These are phyloP conservation scores for Fomitopsis palustris DNA, from an alignment of 1,284 basidiomycete species.

Conservation along the genomic window DNA sequence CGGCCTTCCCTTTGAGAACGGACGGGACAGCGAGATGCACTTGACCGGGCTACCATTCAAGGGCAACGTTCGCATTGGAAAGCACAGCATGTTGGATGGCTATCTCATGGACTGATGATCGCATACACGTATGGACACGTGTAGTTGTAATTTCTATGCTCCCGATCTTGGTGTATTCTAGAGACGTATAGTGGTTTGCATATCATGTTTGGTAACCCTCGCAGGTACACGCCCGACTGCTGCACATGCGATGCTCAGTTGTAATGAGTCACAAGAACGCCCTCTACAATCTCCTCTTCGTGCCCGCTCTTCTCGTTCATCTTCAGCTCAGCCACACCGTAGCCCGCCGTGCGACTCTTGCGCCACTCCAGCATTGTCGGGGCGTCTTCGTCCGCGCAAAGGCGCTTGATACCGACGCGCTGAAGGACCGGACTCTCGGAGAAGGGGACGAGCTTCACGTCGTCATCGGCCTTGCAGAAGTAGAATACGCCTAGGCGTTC, in stretches of 20 bases:
- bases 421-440: conserved; percentile 39
- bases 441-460: conserved; percentile 35
- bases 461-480: conserved; percentile 32
- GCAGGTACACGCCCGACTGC: not conserved
- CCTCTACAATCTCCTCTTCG: conserved; percentile 43
- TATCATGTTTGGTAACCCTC: not conserved
- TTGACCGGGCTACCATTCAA: conserved; percentile 62
- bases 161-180: not conserved
- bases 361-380: conserved; percentile 37
- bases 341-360: conserved; percentile 31
- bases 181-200: not conserved
- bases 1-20: conserved; percentile 51
- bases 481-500: conserved; percentile 51
- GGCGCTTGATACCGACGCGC: conserved; percentile 28
- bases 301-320: conserved; percentile 32
- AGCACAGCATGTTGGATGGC: conserved; percentile 33
- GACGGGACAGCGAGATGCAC: conserved; percentile 44
- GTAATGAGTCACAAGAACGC: conserved; percentile 42
- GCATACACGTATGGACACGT: not conserved
- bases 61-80: conserved; percentile 63
- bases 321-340: conserved; percentile 30
- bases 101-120: not conserved
- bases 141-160: not conserved
- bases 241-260: conserved; percentile 22
- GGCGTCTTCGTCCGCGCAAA: conserved; percentile 28